phyloP scores from a whole-genome alignment of 1,284 basidiomycete genomes.

The Rhodotorula sp. region DNA sequence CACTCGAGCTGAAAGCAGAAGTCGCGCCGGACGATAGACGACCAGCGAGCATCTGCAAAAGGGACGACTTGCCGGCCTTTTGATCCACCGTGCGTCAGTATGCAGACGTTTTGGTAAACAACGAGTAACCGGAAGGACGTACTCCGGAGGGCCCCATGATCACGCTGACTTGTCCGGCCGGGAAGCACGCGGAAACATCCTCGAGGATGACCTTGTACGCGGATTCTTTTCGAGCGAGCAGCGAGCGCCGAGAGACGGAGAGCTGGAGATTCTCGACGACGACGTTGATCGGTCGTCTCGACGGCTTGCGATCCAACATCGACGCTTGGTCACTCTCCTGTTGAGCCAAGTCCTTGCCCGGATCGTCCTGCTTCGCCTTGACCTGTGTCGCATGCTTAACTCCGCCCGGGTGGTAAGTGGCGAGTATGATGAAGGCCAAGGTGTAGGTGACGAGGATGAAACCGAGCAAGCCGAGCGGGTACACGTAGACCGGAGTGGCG shows the following conservation, averaged over 20 bases:
- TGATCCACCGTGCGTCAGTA: slow-evolving; percentile 23
- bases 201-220: slow-evolving; percentile 51
- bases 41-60: slow-evolving; percentile 55
- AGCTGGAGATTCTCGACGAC: slow-evolving; percentile 38
- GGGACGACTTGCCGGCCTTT: slow-evolving; percentile 54
- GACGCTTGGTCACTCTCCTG: neutral
- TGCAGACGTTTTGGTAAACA: no score
- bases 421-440: slow-evolving; percentile 49
- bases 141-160: slow-evolving; percentile 49
- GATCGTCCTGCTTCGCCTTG: neutral
- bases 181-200: slow-evolving; percentile 52
- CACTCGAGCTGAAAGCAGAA: slow-evolving; percentile 48
- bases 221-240: neutral
- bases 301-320: neutral
- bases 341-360: neutral
- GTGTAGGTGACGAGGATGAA: slow-evolving; percentile 48
- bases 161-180: slow-evolving; percentile 54
- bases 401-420: slow-evolving; percentile 51
- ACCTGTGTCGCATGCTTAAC: slow-evolving; percentile 49
- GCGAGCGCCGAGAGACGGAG: slow-evolving; percentile 12
- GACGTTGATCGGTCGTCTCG: slow-evolving; percentile 21
- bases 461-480: slow-evolving; percentile 51
- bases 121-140: neutral
- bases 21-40: slow-evolving; percentile 50
- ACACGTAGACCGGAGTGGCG: slow-evolving; percentile 48